Evolutionary conservation across 768 basidiomycete species (phyloP), one percentile per base, ranked within the genome.

Genomic region (Tricholoma hemisulphureum): DNA sequence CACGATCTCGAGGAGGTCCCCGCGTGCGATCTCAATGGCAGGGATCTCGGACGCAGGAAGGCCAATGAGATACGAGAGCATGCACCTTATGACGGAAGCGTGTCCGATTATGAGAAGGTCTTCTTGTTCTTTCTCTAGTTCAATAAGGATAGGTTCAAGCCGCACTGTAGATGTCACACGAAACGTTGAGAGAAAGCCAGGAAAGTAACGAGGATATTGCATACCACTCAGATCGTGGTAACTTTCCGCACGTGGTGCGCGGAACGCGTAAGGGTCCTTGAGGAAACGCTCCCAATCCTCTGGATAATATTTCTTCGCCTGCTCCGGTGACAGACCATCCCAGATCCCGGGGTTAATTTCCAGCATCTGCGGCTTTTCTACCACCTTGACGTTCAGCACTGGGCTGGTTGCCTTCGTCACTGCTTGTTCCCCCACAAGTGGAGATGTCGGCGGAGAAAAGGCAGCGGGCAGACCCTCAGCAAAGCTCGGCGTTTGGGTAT

Each of bases 311-410:
- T 87, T 88, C 70, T 87, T 86, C 18, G 93, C 95, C 67, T 96
- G 88, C 61, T 93, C 91, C 1, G 92, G 89, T 1, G 89, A 91
- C 35, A 98, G 80, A 0, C 97, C 97, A 70, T 98, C 97, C 95
- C 95, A 97, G 16, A 98, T 87, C 6, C 89, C 96, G 52, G 95
- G 96, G 67, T 99, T 99, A 67, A 98, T 97, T 77, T 99, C 97
- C 52, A 87, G 80, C 95, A 98, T 98, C 73, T 95, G 95, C 0
- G 89, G 84, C 66, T 97, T 98, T 75, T 99, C 94, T 46, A 95
- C 83, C 28, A 98, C 93, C 69, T 90, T 94, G 70, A 93, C 83
- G 51, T 80, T 83, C 39, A 77, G 61, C n/a, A n/a, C 55, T 53
- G 68, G 64, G 46, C 58, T 50, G 28, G 59, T 29, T 35, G 60